Base-by-base conservation (phyloP, 2,329 filamentous ascomycete species). In the Diplodia corticola region DNA sequence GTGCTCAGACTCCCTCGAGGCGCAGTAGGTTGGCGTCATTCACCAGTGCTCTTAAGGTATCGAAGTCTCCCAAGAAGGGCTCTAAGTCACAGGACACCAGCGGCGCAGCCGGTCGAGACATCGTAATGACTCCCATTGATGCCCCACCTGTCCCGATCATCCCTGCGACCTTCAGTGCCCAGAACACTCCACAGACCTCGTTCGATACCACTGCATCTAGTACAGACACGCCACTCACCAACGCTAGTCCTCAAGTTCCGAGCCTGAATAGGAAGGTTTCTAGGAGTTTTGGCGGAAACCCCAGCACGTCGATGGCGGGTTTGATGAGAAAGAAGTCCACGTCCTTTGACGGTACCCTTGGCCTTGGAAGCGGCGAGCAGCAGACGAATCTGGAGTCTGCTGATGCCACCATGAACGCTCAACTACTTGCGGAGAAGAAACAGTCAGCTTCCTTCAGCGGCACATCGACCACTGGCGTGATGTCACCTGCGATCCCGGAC, bases 71-170 rank as follows among this genome's bases (percentile, higher is more conserved):
- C 10, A 61, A 61, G 28, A 48, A 49, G n/a, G 24, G 13, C 4
- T 17, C 5, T 3, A 61, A 49, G 20, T 49, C 57, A 12, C 28
- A 13, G n/a, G n/a, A 46, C 3, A 49, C 35, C 5, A 35, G 3
- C 4, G 37, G 26, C 5, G 48, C 51, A 24, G 15, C 15, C 10
- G 40, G 26, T 7, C n/a, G n/a, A 7, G 26, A 48, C 22, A 28
- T 65, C 17, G 40, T 44, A 17, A 65, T 40, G 17, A 65, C 63
- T 5, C 63, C 63, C 5, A 10, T 24, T 6, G 63, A 65, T 12
- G 63, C 63, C 4, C 63, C 63, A 0, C 63, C 63, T 7, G 26
- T 65, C 3, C 63, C 63, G 9, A 28, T 24, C 17, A 48, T 65
- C 6, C 63, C 63, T 7, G 40, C 51, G 24, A 26, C 37, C 2